Evolutionary conservation across 139 green algal species (phyloP), one percentile per base, ranked within the genome.

Genomic region (Chlamydomonas incerta): DNA sequence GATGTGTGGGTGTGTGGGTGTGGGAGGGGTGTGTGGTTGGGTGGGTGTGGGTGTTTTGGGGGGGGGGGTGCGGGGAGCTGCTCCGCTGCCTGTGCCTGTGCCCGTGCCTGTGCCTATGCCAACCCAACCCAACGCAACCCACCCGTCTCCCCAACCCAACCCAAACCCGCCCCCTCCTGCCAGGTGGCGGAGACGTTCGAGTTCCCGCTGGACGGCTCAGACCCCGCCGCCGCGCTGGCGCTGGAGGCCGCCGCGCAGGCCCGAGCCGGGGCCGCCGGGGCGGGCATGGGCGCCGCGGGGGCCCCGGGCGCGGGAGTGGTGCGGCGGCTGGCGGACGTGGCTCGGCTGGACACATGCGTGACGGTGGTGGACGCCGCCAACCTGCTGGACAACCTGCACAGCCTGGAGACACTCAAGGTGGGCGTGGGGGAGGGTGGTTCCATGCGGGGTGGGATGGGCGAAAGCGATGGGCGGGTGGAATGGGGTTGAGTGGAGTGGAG

Each of bases 141-240:
- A n/a, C n/a, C n/a, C n/a, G n/a, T n/a, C n/a, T n/a, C n/a, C n/a
- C n/a, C n/a, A n/a, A n/a, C n/a, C n/a, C n/a, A n/a, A n/a, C n/a
- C n/a, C n/a, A n/a, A n/a, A n/a, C n/a, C n/a, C n/a, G n/a, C n/a
- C n/a, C n/a, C n/a, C n/a, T n/a, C n/a, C n/a, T n/a, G n/a, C n/a
- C 87, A 95, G 89, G 92, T 95, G 26, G 93, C 93, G 3, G 93
- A 96, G 72, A 94, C 92, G 3, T 95, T 96, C 75, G 87, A 91
- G 60, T 88, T 92, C 63, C 74, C 88, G 26, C 52, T 87, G 65
- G 86, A 90, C 29, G 73, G 73, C 29, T 69, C 70, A 29, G 52
- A 82, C 46, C 81, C 67, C 21, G 72, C 71, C 58, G 71, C 77
- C 28, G 47, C 50, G 28, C 68, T 67, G 80, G 65, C 23, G 50